Conservation (phyloP, 345 rosid species). For the Syzygium grande region DNA sequence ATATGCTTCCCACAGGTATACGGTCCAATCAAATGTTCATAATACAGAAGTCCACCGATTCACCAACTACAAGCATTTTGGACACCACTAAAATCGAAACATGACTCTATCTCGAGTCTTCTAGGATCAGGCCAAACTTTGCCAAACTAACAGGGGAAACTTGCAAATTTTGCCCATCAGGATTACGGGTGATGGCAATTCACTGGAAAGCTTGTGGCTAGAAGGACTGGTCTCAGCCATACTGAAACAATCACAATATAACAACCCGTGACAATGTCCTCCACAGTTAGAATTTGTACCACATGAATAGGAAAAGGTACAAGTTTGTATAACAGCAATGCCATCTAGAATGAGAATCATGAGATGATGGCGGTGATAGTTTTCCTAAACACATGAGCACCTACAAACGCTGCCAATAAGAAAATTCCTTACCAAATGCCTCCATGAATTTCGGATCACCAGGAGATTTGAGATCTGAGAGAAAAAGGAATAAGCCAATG, state of each 20-base stretch:
- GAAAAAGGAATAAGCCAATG: background rate
- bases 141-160: background rate
- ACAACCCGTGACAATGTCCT: background rate
- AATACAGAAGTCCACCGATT: background rate
- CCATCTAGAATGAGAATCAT: background rate
- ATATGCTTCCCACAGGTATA: background rate
- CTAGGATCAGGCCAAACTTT: background rate
- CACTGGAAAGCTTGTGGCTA: background rate
- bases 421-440: conserved; percentile 64
- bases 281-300: background rate
- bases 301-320: background rate
- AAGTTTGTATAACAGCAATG: background rate
- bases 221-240: background rate
- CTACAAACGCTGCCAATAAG: background rate
- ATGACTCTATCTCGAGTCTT: background rate
- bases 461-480: conserved; percentile 75
- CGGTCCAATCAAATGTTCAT: background rate
- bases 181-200: background rate
- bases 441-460: conserved; percentile 77
- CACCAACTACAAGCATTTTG: background rate
- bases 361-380: background rate
- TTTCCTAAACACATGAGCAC: background rate
- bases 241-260: background rate
- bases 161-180: background rate
- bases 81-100: background rate